These are phyloP conservation scores for Mucor velutinosus DNA, from an alignment of 371 early-diverging fungal genomes.

Conservation along the genomic window DNA sequence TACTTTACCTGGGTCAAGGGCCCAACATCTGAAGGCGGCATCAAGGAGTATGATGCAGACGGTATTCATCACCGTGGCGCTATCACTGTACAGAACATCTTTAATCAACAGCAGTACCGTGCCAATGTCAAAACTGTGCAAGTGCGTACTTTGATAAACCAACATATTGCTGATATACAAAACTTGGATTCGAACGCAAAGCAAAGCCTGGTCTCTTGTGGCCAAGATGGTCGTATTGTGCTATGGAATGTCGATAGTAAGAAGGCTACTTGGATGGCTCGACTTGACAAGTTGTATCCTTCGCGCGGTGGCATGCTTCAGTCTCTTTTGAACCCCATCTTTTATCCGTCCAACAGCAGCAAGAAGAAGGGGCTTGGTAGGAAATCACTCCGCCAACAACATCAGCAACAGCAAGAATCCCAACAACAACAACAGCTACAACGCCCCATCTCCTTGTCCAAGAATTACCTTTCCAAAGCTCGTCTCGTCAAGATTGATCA, in stretches of 20 bases:
- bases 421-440: background rate
- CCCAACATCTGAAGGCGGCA: background rate
- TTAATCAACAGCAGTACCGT: slow-evolving; percentile 29
- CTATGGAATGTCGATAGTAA: slow-evolving; percentile 27
- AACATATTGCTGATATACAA: slow-evolving; percentile 38
- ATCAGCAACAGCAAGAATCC: background rate
- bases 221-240: slow-evolving; percentile 37
- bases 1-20: slow-evolving; percentile 10
- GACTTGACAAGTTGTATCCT: slow-evolving; percentile 23
- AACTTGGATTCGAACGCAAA: slow-evolving; percentile 26
- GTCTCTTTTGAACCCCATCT: slow-evolving; percentile 15
- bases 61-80: slow-evolving; percentile 35
- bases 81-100: slow-evolving; percentile 25
- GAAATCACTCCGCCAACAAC: background rate
- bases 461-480: slow-evolving; percentile 10
- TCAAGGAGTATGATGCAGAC: slow-evolving; percentile 25
- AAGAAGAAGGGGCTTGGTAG: background rate
- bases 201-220: slow-evolving; percentile 31
- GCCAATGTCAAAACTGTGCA: slow-evolving; percentile 22
- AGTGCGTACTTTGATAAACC: slow-evolving; percentile 26
- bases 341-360: background rate
- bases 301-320: slow-evolving; percentile 9
- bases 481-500: slow-evolving; percentile 29
- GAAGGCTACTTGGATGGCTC: slow-evolving; percentile 31
- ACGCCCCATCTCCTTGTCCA: background rate